Conservation (phyloP, 768 basidiomycete species). For the Dacryopinax spathularia region DNA sequence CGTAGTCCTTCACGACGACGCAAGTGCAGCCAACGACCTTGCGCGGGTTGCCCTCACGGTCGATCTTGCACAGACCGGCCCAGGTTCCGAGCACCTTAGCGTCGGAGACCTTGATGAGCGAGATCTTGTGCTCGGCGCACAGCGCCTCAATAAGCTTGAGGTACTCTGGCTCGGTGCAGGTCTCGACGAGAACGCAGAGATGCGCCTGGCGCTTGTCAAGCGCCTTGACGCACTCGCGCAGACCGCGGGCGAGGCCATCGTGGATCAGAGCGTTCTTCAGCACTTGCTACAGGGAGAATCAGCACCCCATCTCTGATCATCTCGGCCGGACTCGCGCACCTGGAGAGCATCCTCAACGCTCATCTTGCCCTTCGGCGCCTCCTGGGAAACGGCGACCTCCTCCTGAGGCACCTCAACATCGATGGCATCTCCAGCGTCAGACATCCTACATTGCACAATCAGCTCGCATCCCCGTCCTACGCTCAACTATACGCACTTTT, state of each 20-base stretch:
- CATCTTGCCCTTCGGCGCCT: slow-evolving; percentile 90
- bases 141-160: slow-evolving; percentile 99
- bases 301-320: not conserved
- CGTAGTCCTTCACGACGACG: slow-evolving; percentile 97
- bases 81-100: slow-evolving; percentile 95
- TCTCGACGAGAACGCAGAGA: slow-evolving; percentile 96
- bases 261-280: slow-evolving; percentile 97
- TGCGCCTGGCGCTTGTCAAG: slow-evolving; percentile 98
- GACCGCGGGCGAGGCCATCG: slow-evolving; percentile 95
- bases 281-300: slow-evolving; percentile 54
- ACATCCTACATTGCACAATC: slow-evolving; percentile 43
- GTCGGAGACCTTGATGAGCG: slow-evolving; percentile 97
- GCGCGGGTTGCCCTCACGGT: slow-evolving; percentile 94
- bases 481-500: slow-evolving; percentile 28
- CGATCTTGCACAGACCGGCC: slow-evolving; percentile 99
- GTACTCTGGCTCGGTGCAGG: slow-evolving; percentile 97
- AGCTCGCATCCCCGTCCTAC: not conserved
- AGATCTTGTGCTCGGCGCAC: slow-evolving; percentile 98
- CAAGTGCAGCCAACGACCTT: slow-evolving; percentile 89
- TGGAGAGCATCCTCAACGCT: slow-evolving; percentile 90
- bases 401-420: slow-evolving; percentile 49
- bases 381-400: slow-evolving; percentile 69
- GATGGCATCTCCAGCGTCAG: slow-evolving; percentile 97
- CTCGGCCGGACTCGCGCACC: slow-evolving; percentile 30
- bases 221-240: slow-evolving; percentile 94